Percentiles rank a stretch among this genome's conserved stretches.
Conservation (phyloP, 495 filamentous ascomycete genomes). For the Ramalina intermedia region DNA sequence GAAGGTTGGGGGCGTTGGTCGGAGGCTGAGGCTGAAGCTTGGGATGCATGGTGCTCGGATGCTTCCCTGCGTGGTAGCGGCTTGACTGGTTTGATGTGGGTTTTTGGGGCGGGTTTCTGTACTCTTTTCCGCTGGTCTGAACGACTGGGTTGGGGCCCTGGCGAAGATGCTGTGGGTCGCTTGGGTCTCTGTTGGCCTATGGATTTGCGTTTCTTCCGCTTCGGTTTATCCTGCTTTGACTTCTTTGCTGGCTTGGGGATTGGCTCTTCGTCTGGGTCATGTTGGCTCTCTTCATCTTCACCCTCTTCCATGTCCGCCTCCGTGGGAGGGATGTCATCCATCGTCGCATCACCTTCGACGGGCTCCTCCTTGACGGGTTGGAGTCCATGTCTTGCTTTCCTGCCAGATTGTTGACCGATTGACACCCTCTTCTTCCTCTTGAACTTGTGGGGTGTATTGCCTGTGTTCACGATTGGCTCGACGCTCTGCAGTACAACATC, state of each 20-base stretch:
- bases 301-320: neutral
- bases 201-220: slow-evolving; percentile 12
- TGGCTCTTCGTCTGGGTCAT: neutral
- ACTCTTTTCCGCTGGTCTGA: neutral
- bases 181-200: slow-evolving; percentile 10
- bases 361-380: neutral
- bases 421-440: neutral
- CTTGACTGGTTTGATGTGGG: neutral
- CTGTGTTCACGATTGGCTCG: neutral
- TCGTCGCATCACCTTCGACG: neutral
- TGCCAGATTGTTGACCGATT: neutral
- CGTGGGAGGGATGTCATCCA: neutral
- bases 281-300: neutral
- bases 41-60: neutral
- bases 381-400: neutral
- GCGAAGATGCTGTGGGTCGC: neutral
- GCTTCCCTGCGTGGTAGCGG: neutral
- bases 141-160: neutral
- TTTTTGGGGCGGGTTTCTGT: neutral
- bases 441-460: neutral
- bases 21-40: neutral
- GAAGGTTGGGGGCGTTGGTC: neutral
- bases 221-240: neutral
- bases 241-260: neutral
- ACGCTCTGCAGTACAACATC: neutral